Evolutionary conservation across 1,284 basidiomycete genomes (phyloP).

Genomic region (Albatrellus sp.): DNA sequence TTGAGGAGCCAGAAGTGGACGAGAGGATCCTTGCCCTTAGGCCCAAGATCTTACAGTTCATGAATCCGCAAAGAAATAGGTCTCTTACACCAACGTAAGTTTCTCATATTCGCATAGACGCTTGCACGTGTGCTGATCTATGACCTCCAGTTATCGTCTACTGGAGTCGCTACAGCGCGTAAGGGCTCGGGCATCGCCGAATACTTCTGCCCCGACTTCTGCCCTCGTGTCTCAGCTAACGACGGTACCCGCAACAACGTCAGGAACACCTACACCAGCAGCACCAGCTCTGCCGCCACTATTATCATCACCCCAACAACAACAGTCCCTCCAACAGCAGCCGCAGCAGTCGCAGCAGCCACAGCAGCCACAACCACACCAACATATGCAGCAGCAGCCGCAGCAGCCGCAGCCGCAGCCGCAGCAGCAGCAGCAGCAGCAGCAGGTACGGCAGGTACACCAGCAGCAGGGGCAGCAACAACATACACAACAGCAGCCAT

Average conservation of each 20-base stretch:
- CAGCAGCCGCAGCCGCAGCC: not conserved
- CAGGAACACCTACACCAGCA: slow-evolving; percentile 5
- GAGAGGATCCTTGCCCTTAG: slow-evolving; percentile 57
- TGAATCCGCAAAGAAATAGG: slow-evolving; percentile 48
- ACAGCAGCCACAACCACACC: not conserved
- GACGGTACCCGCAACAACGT: slow-evolving; percentile 2
- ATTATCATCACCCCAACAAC: slow-evolving; percentile 8
- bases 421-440: not conserved
- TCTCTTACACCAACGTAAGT: slow-evolving; percentile 33
- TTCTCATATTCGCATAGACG: too few species aligned
- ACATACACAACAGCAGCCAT: slow-evolving; percentile 5
- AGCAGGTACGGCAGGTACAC: not conserved
- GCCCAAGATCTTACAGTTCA: slow-evolving; percentile 62
- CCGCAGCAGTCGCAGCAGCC: not conserved
- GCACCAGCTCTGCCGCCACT: slow-evolving; percentile 5
- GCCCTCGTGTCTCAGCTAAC: slow-evolving; percentile 2
- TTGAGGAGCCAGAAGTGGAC: slow-evolving; percentile 53
- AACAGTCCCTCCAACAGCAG: slow-evolving; percentile 1
- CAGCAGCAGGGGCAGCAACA: slow-evolving; percentile 4
- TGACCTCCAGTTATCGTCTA: not conserved
- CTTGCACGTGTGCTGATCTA: too few species aligned
- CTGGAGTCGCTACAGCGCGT: not conserved
- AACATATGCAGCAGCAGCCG: not conserved
- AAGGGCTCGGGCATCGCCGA: not conserved
- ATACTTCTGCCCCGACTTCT: not conserved